Evolutionary conservation across 352 stramenopile genomes (phyloP).

Genomic region (Phytophthora capsici): DNA sequence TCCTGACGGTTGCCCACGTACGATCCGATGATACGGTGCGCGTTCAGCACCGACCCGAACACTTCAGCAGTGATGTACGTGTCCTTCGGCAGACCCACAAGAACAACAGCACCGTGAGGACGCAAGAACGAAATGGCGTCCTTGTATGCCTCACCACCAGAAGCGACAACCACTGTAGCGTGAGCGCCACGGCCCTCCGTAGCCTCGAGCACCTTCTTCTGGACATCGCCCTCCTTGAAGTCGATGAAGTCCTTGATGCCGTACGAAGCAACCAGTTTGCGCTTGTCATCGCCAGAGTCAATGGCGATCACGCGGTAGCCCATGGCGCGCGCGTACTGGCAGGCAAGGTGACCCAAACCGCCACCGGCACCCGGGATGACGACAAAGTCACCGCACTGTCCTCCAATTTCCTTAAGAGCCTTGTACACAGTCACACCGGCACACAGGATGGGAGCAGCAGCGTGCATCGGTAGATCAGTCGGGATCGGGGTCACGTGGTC

Average conservation of each 20-base stretch:
- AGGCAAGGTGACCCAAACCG: slow-evolving; percentile 77
- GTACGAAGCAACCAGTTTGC: slow-evolving; percentile 60
- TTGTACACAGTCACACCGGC: slow-evolving; percentile 89
- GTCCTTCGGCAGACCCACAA: slow-evolving; percentile 74
- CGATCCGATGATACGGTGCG: slow-evolving; percentile 55
- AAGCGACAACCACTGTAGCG: slow-evolving; percentile 77
- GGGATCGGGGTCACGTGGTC: slow-evolving; percentile 78
- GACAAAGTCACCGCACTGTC: slow-evolving; percentile 46
- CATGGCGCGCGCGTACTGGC: slow-evolving; percentile 80
- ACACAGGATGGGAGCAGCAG: slow-evolving; percentile 77
- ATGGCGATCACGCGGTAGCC: slow-evolving; percentile 76
- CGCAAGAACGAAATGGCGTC: slow-evolving; percentile 68
- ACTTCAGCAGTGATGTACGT: slow-evolving; percentile 46
- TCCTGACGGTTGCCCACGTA: slow-evolving; percentile 66
- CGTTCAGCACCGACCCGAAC: slow-evolving; percentile 46
- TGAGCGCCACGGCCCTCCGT: slow-evolving; percentile 59
- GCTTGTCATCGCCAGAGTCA: slow-evolving; percentile 66
- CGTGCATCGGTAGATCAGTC: slow-evolving; percentile 47
- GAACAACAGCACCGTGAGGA: slow-evolving; percentile 61
- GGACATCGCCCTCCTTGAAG: slow-evolving; percentile 58
- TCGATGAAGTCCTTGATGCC: slow-evolving; percentile 77
- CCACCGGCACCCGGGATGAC: slow-evolving; percentile 69
- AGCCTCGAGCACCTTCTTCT: slow-evolving; percentile 42
- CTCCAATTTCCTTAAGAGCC: slow-evolving; percentile 66
- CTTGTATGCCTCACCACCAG: slow-evolving; percentile 54